Evolutionary conservation across 441 rosid species (phyloP).

Genomic region (Populus hybrid): DNA sequence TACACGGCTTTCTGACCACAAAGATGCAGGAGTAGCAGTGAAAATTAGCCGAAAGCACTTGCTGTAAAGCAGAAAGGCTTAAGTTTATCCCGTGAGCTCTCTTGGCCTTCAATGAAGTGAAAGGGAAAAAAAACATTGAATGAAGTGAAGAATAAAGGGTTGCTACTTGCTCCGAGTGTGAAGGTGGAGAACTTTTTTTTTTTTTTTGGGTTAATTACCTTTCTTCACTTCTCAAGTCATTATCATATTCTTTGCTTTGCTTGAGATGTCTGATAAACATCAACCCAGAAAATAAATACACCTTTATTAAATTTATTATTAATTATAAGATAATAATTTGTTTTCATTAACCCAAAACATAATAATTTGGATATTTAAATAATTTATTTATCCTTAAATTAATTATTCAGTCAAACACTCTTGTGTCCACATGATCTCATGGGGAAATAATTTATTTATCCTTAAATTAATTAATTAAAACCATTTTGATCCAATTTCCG

Average conservation of each 20-base stretch:
- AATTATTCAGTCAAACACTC: not conserved
- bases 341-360: not conserved
- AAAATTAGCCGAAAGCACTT: too few relatives aligned
- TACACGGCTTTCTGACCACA: too few relatives aligned
- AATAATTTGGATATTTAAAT: not conserved
- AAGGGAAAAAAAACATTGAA: not conserved
- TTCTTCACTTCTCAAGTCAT: not conserved
- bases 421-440: too few relatives aligned
- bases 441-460: too few relatives aligned
- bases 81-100: constrained; percentile 16
- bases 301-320: too few relatives aligned
- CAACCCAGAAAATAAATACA: too few relatives aligned
- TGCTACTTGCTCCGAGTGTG: not conserved
- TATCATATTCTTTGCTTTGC: not conserved
- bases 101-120: not conserved
- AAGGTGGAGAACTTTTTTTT: not conserved
- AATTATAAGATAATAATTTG: not conserved
- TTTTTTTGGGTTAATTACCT: not conserved
- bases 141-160: constrained; percentile 13
- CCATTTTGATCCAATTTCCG: not conserved
- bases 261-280: not conserved
- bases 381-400: too few relatives aligned
- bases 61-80: not conserved
- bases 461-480: too few relatives aligned
- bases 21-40: too few relatives aligned